Base-by-base conservation (phyloP, 2,329 filamentous ascomycete genomes). In the Xylaria sp. region DNA sequence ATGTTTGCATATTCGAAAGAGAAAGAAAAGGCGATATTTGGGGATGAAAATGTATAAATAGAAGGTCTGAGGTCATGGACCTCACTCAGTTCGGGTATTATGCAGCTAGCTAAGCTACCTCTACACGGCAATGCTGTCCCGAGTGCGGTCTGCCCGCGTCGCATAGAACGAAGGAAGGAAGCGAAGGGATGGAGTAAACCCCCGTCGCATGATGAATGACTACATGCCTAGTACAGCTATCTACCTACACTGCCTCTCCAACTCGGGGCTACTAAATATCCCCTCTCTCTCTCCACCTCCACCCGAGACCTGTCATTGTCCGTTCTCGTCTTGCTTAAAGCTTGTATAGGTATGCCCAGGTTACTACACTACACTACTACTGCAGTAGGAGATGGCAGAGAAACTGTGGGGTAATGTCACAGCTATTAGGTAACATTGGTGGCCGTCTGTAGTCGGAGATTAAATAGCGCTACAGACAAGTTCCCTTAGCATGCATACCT, bases 141-240 rank as follows among this genome's bases (percentile, higher is more conserved):
- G 57, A 52, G 66, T 68, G 64, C 67, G 62, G 67, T 25, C 59
- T 70, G 64, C 56, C 49, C 60, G 68, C 57, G 64, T 70, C 68
- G 64, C 68, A 70, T 70, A 13, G 68, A 64, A 43, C 51, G 28
- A 20, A 62, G 52, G 57, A 66, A 56, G 49, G 49, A 33, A 10
- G 8, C 7, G 52, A 23, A 33, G 28, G 51, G 51, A 33, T 54
- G 51, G 51, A 25, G 15, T 31, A 7, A 7, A 23, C 66, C 60
- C 48, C 52, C 48, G 36, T 54, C 52, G 36, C 59, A 58, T 46
- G 48, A 52, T 20, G 36, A 52, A 39, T 57, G 33, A 62, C 46
- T 62, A 54, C 48, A 41, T 28, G 33, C 33, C 8, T 36, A 36
- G 33, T 36, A n/a, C 15, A 12, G 15, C 41, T 46, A 46, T n/a